Evolutionary conservation across 176 grass and related monocot species (phyloP).

Genomic region (Oryza australiensis): DNA sequence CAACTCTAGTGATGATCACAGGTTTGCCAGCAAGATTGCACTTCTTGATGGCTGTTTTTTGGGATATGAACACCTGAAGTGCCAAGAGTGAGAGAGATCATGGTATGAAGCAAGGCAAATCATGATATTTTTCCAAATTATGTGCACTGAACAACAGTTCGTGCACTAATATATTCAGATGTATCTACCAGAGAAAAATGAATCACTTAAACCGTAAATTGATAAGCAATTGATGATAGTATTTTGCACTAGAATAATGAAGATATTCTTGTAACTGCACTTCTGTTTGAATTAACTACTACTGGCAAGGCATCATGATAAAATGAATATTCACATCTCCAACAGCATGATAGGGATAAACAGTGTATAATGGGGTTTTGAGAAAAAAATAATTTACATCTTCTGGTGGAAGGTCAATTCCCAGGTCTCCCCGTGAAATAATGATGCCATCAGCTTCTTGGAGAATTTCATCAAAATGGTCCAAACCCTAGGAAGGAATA

Average conservation of each 20-base stretch:
- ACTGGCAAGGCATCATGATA: background rate
- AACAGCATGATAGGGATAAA: background rate
- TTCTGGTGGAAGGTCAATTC: slow-evolving; percentile 94
- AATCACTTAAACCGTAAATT: background rate
- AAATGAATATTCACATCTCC: slow-evolving; percentile 24
- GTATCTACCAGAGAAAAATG: background rate
- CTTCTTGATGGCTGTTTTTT: slow-evolving; percentile 80
- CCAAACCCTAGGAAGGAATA: slow-evolving; percentile 70
- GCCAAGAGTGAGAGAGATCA: slow-evolving; percentile 39
- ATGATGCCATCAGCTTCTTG: slow-evolving; percentile 89
- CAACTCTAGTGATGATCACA: slow-evolving; percentile 88
- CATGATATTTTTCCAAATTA: background rate
- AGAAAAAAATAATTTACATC: slow-evolving; percentile 52
- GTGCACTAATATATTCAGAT: background rate
- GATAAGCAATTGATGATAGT: background rate
- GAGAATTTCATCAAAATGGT: slow-evolving; percentile 98
- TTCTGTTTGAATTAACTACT: background rate
- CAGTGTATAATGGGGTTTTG: background rate
- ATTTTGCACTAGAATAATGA: slow-evolving; percentile 1
- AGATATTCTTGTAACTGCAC: slow-evolving; percentile 11
- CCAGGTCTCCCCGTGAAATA: slow-evolving; percentile 79
- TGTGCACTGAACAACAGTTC: background rate
- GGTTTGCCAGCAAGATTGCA: slow-evolving; percentile 92
- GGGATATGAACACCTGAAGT: slow-evolving; percentile 87
- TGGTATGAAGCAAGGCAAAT: slow-evolving; percentile 1